Base-by-base conservation (phyloP, 1,284 basidiomycete species). In the Fomitopsis schrenkii region DNA sequence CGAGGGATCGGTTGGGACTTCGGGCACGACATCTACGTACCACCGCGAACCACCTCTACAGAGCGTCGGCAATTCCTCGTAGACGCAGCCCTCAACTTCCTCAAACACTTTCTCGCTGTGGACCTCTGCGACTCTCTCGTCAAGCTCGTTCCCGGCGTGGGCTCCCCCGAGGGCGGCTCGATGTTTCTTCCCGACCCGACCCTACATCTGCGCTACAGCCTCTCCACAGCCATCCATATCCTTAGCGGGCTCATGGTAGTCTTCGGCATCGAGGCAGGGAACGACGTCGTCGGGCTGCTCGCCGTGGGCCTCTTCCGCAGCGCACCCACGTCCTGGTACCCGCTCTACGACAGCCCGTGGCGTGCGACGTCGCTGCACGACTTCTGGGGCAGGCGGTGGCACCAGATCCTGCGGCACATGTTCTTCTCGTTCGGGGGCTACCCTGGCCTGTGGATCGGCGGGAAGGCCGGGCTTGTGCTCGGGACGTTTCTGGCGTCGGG, bases 401-500 rank as follows among this genome's bases (percentile, higher is more conserved):
- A 93, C 67, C 90, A 93, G 70, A 70, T 84, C 2, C 76, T 92
- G 19, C 81, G 89, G 22, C 81, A 84, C 67, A 88, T 84, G 0
- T 90, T 92, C 72, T 72, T 90, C 44, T 77, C 89, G 17, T 83
- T 80, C 48, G 90, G 91, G 2, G 90, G 89, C 4, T 83, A 83
- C 62, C 82, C 84, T 1, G 84, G 85, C 15, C 72, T 77, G 61
- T 80, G 80, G 78, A 60, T 88, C 17, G 83, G 76, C 0, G 85
- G 83, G 12, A 67, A 81, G 46, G 26, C 83, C 1, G 89, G 88
- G 3, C 80, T 87, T 75, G 72, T 91, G 5, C 74, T 90, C 40
- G 90, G 90, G 22, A 81, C 83, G 2, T 92, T 92, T 72, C 69
- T 87, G 9, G 90, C 87, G 12, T 90, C 87, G 5, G 90, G 88